A percentile compares a stretch with the other conserved stretches of the same genome.
phyloP scores from a whole-genome alignment of 257 asterid genomes.

The Nicotiana tomentosiformis region DNA sequence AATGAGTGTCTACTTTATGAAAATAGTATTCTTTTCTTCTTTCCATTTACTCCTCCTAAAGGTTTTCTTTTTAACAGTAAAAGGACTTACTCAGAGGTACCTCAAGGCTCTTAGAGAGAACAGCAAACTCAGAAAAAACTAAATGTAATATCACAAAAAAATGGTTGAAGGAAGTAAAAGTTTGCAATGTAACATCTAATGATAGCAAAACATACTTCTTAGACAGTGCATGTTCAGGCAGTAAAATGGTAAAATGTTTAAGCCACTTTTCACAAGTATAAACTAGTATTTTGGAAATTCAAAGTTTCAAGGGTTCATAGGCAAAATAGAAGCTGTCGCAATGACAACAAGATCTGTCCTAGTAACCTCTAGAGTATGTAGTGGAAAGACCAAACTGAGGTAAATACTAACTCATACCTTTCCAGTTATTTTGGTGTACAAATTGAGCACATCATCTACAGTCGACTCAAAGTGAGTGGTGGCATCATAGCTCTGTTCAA shows the following conservation, averaged over 20 bases:
- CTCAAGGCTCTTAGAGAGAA: background rate
- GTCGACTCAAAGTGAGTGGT: conserved; percentile 55
- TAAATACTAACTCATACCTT: conserved; percentile 25
- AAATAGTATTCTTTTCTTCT: background rate
- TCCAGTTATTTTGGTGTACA: conserved; percentile 48
- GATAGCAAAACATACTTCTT: background rate
- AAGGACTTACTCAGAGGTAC: background rate
- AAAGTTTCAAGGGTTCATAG: background rate
- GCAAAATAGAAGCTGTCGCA: background rate
- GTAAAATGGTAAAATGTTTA: background rate
- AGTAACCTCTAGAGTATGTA: background rate
- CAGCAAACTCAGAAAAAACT: background rate
- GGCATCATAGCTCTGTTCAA: conserved; percentile 46
- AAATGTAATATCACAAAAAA: background rate
- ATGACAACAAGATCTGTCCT: background rate
- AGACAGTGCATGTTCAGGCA: background rate
- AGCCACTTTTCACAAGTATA: background rate
- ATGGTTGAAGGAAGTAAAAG: background rate
- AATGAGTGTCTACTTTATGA: background rate
- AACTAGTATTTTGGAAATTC: background rate
- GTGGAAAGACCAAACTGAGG: background rate
- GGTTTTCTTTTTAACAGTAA: background rate
- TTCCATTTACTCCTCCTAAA: background rate
- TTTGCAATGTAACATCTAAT: background rate
- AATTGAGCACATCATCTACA: conserved; percentile 43